These are phyloP conservation scores for Begonia masoniana DNA, from an alignment of 306 rosid species.

Conservation along the genomic window DNA sequence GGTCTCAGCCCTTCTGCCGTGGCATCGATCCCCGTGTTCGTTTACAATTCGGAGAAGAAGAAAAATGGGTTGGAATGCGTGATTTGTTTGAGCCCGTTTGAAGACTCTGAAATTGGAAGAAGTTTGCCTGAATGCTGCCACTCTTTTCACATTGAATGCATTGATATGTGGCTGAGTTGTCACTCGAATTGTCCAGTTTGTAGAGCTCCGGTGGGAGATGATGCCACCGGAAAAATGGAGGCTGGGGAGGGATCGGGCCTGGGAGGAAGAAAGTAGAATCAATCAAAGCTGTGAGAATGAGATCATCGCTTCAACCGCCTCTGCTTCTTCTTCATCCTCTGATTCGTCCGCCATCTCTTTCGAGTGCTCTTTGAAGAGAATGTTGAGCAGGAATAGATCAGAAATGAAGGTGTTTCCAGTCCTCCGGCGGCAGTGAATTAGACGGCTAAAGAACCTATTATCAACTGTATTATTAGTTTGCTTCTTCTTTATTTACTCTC, in stretches of 20 bases:
- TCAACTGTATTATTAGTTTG: not conserved
- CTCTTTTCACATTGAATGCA: conserved; percentile 65
- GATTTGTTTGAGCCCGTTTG: conserved; percentile 59
- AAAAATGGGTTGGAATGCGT: conserved; percentile 46
- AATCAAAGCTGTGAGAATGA: conserved; percentile 1
- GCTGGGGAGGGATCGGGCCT: not conserved
- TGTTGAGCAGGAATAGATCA: conserved; percentile 10
- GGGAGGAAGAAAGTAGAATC: not conserved
- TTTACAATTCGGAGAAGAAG: conserved; percentile 17
- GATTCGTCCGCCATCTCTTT: conserved; percentile 7
- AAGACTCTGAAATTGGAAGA: conserved; percentile 55
- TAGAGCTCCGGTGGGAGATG: conserved; percentile 22
- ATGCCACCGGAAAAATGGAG: not conserved
- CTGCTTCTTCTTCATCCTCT: not conserved
- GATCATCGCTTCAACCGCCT: not conserved
- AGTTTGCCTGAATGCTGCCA: conserved; percentile 62
- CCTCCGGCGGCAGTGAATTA: conserved; percentile 2
- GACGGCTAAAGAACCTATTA: not conserved
- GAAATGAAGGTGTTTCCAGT: conserved; percentile 10
- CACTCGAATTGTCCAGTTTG: conserved; percentile 82
- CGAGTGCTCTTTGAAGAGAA: conserved; percentile 11
- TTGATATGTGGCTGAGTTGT: conserved; percentile 83
- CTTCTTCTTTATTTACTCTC: too few relatives aligned
- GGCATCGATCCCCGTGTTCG: conserved; percentile 52
- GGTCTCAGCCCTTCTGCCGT: conserved; percentile 50